Conservation (phyloP, 768 basidiomycete species). For the Tylopilus cervinicoccineus region DNA sequence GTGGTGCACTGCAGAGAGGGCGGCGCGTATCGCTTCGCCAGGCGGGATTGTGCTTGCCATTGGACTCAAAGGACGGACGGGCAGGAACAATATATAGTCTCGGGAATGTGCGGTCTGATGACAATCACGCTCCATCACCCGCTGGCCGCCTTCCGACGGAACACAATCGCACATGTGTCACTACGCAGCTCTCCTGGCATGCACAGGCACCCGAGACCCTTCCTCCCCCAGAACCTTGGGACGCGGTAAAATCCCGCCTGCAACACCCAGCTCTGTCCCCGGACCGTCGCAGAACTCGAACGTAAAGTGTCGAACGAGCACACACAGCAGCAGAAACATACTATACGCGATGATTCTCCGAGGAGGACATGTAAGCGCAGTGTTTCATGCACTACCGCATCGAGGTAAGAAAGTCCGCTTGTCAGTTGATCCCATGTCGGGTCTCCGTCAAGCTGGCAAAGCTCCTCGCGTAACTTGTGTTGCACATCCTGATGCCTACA, state of each 20-base stretch:
- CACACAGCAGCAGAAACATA: constrained; percentile 5
- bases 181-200: constrained; percentile 3
- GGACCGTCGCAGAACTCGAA: constrained; percentile 35
- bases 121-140: too few relatives aligned
- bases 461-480: constrained; percentile 45
- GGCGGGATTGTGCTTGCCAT: background rate
- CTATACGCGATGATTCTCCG: constrained; percentile 15
- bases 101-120: too few relatives aligned
- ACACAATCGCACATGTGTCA: too few relatives aligned
- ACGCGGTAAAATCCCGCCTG: constrained; percentile 29
- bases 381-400: constrained; percentile 45
- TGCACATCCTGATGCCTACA: constrained; percentile 42
- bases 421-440: constrained; percentile 53
- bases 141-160: too few relatives aligned
- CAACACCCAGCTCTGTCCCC: constrained; percentile 27
- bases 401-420: constrained; percentile 49
- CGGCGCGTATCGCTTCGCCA: background rate
- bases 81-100: too few relatives aligned
- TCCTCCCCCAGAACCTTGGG: constrained; percentile 30
- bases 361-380: constrained; percentile 42
- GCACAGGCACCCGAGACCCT: constrained; percentile 12
- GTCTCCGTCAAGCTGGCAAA: constrained; percentile 40
- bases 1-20: background rate
- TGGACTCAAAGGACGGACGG: background rate
- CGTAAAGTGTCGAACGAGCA: constrained; percentile 37